These are phyloP conservation scores for Candida railenensis DNA, from an alignment of 805 yeast genomes.

Conservation along the genomic window DNA sequence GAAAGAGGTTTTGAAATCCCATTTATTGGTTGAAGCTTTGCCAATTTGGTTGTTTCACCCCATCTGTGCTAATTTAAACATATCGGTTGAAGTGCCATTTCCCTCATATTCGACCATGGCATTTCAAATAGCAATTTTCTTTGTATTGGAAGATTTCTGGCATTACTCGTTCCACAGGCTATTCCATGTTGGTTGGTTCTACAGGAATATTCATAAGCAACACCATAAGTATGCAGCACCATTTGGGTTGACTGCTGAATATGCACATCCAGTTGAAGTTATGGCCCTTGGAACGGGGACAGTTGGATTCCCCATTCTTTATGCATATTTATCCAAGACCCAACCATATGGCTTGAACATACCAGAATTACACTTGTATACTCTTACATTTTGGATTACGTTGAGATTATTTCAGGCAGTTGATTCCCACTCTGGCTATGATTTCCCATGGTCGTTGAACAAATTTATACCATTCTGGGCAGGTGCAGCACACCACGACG, in stretches of 20 bases:
- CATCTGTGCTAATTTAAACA: slow-evolving; percentile 77
- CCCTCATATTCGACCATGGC: slow-evolving; percentile 62
- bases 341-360: slow-evolving; percentile 13
- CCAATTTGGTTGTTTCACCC: slow-evolving; percentile 99
- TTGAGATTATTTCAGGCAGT: slow-evolving; percentile 93
- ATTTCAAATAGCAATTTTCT: slow-evolving; percentile 72
- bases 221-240: slow-evolving; percentile 99
- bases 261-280: slow-evolving; percentile 95
- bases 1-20: slow-evolving; percentile 79
- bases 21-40: slow-evolving; percentile 88
- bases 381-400: slow-evolving; percentile 86
- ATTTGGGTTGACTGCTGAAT: slow-evolving; percentile 95
- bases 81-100: slow-evolving; percentile 79
- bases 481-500: slow-evolving; percentile 97
- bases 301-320: slow-evolving; percentile 88
- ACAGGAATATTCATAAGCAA: slow-evolving; percentile 93
- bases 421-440: slow-evolving; percentile 97
- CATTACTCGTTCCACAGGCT: slow-evolving; percentile 95
- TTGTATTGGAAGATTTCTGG: slow-evolving; percentile 90
- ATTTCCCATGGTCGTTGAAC: slow-evolving; percentile 95
- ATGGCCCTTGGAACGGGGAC: slow-evolving; percentile 91
- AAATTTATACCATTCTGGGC: slow-evolving; percentile 96
- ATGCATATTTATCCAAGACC: slow-evolving; percentile 71
- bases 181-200: slow-evolving; percentile 84
- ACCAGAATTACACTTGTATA: slow-evolving; percentile 70